Base-by-base conservation (phyloP, 345 rosid species). In the Cardamine chenopodiifolia region DNA sequence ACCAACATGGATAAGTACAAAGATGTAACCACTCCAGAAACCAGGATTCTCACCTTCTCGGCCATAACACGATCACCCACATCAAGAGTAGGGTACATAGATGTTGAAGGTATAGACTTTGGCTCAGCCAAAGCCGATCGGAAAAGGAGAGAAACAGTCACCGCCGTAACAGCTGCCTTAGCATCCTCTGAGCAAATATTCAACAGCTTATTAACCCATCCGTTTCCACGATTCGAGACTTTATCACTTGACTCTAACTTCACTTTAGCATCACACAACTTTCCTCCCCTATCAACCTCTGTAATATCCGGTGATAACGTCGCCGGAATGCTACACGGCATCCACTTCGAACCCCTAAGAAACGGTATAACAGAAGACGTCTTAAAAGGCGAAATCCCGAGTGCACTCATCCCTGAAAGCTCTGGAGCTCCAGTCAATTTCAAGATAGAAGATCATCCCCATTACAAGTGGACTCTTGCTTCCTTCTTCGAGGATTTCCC, bases 21-120 rank as follows among this genome's bases (percentile, higher is more conserved):
- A 58, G 42, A 17, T 1, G 63, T 14, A 59, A 59, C 32, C 42
- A n/a, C n/a, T n/a, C n/a, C 2, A 15, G 19, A 62, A 54, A 44
- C 35, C 7, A 74, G 20, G 10, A 44, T 32, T 13, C 23, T 85
- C 74, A 88, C 97, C 96, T 91, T 93, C 83, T 91, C 98, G 0
- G 97, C 94, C 70, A 93, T 66, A 83, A 93, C 77, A 60, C 97
- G 91, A 77, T 91, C 96, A 42, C 96, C 97, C 14, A 87, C 88
- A 62, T 89, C 92, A 6, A 93, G 86, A 34, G 97, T 94, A 39
- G 98, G 98, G 58, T 32, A 81, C 98, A 94, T 94, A 70, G 97
- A 94, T 17, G 78, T 5, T 0, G 97, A 88, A 11, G 96, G 94
- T 61, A 93, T 93, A 5, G 97, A 89, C 63, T 90, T 86, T 2